These are phyloP conservation scores for Penicillium sp. DNA, from an alignment of 2,329 filamentous ascomycete species.

Conservation along the genomic window DNA sequence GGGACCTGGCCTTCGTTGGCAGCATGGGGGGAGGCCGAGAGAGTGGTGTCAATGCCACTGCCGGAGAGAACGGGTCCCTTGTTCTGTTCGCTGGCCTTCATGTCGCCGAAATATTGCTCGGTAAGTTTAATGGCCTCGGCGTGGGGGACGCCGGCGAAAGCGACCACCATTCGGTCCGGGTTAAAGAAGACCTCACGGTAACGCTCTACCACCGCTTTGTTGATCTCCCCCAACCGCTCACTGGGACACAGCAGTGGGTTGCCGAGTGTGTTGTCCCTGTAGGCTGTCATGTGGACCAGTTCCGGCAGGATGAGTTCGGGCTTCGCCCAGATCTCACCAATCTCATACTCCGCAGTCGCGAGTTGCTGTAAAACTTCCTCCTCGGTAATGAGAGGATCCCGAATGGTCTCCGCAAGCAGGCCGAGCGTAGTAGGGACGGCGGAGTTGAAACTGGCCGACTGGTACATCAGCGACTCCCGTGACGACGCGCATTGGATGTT, in stretches of 20 bases:
- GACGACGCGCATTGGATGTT: conserved; percentile 97
- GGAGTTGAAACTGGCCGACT: conserved; percentile 94
- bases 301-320: conserved; percentile 94
- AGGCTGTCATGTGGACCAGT: conserved; percentile 91
- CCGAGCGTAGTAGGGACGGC: conserved; percentile 79
- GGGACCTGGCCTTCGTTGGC: conserved; percentile 33
- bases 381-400: conserved; percentile 78
- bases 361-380: conserved; percentile 85
- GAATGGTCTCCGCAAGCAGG: conserved; percentile 89
- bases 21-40: conserved; percentile 31
- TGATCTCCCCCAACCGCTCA: conserved; percentile 74
- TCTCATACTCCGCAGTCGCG: conserved; percentile 90
- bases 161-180: conserved; percentile 88
- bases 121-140: conserved; percentile 73
- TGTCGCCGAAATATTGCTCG: conserved; percentile 86
- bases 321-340: conserved; percentile 96
- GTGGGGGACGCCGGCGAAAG: conserved; percentile 90
- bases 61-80: conserved; percentile 53
- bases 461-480: conserved; percentile 96
- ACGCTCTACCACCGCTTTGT: conserved; percentile 68
- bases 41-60: conserved; percentile 57
- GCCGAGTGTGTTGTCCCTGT: conserved; percentile 91
- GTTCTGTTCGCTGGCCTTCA: conserved; percentile 60
- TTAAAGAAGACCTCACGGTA: conserved; percentile 83
- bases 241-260: conserved; percentile 89